Conservation (phyloP, 768 basidiomycete species). For the Russula olivacea region DNA sequence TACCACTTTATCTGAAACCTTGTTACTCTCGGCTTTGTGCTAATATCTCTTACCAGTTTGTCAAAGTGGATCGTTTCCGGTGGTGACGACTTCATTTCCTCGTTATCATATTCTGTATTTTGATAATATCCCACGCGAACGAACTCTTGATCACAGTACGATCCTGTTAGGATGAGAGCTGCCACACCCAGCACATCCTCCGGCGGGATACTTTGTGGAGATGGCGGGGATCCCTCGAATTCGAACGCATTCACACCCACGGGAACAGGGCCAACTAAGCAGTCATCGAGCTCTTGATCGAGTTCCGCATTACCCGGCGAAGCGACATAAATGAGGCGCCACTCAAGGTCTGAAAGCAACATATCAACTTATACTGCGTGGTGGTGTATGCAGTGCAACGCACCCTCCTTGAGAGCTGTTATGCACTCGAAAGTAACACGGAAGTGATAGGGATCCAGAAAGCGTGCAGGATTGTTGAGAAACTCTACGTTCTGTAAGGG, state of each 20-base stretch:
- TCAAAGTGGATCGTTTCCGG: slow-evolving; percentile 70
- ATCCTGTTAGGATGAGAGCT: slow-evolving; percentile 93
- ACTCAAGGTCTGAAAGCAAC: slow-evolving; percentile 74
- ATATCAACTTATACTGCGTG: too few species aligned
- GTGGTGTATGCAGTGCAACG: slow-evolving; percentile 20
- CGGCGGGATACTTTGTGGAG: slow-evolving; percentile 75
- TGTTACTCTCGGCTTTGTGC: slow-evolving; percentile 88
- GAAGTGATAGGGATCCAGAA: slow-evolving; percentile 87
- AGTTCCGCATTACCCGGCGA: slow-evolving; percentile 85
- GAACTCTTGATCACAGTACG: slow-evolving; percentile 95
- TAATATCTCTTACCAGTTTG: slow-evolving; percentile 79
- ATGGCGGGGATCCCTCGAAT: slow-evolving; percentile 84
- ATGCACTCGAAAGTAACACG: slow-evolving; percentile 98
- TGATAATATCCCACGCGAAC: slow-evolving; percentile 99
- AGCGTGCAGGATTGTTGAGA: slow-evolving; percentile 88
- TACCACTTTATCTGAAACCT: slow-evolving; percentile 86
- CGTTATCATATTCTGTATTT: slow-evolving; percentile 96
- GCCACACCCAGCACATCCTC: slow-evolving; percentile 95
- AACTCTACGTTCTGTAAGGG: slow-evolving; percentile 73
- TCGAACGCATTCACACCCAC: slow-evolving; percentile 97
- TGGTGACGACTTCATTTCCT: slow-evolving; percentile 77
- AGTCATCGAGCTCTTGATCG: slow-evolving; percentile 97
- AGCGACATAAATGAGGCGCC: slow-evolving; percentile 96
- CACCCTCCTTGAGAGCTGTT: slow-evolving; percentile 83
- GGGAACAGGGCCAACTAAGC: slow-evolving; percentile 95